Evolutionary conservation across 495 filamentous ascomycete species (phyloP), one percentile per base, ranked within the genome.

Genomic region (Glutinoglossum americanum): DNA sequence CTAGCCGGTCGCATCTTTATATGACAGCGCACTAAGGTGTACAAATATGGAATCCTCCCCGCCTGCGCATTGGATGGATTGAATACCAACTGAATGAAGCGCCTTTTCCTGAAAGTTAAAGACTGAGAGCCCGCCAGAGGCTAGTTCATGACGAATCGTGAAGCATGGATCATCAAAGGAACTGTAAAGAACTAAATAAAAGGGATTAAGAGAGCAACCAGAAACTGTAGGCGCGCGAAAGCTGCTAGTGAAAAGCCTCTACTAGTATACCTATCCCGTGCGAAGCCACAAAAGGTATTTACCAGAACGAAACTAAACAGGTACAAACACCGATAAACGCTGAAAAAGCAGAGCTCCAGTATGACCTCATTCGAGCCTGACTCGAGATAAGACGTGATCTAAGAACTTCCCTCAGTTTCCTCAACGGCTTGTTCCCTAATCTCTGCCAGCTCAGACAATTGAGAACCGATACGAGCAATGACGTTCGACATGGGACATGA

Each of bases 401-500:
- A n/a, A 32, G 19, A 6, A 13, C 2, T 28, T 32, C 30, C 25
- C 13, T n/a, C 23, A 17, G 11, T 30, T 1, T n/a, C n/a, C n/a
- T 30, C 11, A 19, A 10, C 9, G 26, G 11, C 23, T 3, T 53
- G 3, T 13, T 1, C 23, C 49, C 9, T 53, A 2, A 53, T 27
- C 49, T 3, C 15, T 1, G 49, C 49, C 13, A 53, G 11, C 23
- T 53, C 49, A 15, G 39, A 10, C 13, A 58, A 26, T 13, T 32
- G 41, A n/a, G 37, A 17, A 41, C 28, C 44, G 26, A 78, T 58
- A 56, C 74, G 66, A 59, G 69, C 69, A 57, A 78, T 64, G 21
- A 79, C 67, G 15, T 78, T 71, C 10, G 60, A 62, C 53, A 79
- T 79, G 2, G 76, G 74, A 23, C 71, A 67, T n/a, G 76, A 75